phyloP scores from a whole-genome alignment of 1,284 basidiomycete genomes.

The Schizophyllum amplum region DNA sequence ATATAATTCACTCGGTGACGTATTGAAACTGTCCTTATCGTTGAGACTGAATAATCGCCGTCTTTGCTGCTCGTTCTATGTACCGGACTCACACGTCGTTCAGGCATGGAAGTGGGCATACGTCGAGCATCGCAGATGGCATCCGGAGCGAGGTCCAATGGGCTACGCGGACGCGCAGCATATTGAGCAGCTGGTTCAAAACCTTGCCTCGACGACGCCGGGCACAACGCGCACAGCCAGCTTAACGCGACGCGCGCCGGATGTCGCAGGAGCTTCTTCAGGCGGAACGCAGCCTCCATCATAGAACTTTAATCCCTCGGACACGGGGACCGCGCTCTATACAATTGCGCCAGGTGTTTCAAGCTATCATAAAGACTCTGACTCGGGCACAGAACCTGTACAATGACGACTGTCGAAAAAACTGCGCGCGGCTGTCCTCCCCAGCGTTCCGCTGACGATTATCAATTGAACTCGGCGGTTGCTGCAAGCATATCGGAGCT shows the following conservation, averaged over 20 bases:
- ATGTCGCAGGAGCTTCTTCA: not conserved
- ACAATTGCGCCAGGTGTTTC: not conserved
- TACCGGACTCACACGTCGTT: not conserved
- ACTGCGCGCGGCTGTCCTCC: no score
- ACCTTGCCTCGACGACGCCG: conserved; percentile 17
- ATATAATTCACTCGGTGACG: not conserved
- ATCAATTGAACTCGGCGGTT: no score
- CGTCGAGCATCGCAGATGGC: conserved; percentile 40
- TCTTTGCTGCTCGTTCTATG: not conserved
- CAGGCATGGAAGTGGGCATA: conserved; percentile 61
- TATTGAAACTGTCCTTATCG: no score
- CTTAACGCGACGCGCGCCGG: not conserved
- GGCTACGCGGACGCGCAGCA: conserved; percentile 26
- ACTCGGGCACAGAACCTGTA: not conserved
- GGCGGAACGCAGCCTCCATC: no score
- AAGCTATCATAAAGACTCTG: no score
- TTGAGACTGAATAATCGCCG: not conserved
- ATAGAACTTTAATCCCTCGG: no score
- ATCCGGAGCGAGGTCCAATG: conserved; percentile 30
- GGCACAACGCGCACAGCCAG: no score
- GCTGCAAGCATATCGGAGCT: no score
- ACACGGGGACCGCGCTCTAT: no score
- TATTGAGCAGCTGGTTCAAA: conserved; percentile 27
- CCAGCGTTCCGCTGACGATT: no score
- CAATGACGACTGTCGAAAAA: not conserved